phyloP scores from a whole-genome alignment of 192 early-diverging fungal species.

The Linderina pennispora region DNA sequence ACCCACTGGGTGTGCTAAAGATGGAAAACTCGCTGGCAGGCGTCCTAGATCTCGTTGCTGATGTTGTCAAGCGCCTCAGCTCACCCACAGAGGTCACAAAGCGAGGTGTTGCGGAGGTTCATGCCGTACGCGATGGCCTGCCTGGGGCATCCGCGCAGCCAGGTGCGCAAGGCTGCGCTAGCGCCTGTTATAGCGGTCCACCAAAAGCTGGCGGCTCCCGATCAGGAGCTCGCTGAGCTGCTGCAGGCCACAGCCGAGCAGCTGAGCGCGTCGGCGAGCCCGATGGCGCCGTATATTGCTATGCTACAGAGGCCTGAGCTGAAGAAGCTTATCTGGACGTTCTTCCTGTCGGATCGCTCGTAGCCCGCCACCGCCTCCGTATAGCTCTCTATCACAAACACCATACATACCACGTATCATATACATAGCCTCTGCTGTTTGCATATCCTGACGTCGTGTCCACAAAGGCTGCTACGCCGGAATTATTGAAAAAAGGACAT shows the following conservation, averaged over 20 bases:
- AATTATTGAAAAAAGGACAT: too few relatives aligned
- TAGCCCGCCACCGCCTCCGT: too few relatives aligned
- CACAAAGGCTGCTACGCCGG: too few relatives aligned
- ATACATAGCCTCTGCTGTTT: too few relatives aligned
- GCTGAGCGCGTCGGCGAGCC: conserved; percentile 20
- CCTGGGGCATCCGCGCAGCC: conserved; percentile 41
- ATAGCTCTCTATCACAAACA: background rate
- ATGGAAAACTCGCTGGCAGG: conserved; percentile 47
- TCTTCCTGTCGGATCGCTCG: conserved; percentile 13
- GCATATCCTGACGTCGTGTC: too few relatives aligned
- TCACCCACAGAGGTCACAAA: conserved; percentile 12
- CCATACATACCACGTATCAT: background rate
- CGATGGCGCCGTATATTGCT: conserved; percentile 28
- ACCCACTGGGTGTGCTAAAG: conserved; percentile 37
- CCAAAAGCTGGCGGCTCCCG: conserved; percentile 14
- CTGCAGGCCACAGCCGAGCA: conserved; percentile 14
- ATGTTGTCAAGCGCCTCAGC: conserved; percentile 21
- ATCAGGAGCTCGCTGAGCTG: conserved; percentile 28
- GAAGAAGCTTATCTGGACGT: conserved; percentile 31
- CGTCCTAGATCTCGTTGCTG: conserved; percentile 40
- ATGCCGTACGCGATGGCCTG: conserved; percentile 32
- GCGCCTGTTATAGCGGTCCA: conserved; percentile 28
- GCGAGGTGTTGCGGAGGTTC: conserved; percentile 29
- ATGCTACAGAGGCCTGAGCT: conserved; percentile 32
- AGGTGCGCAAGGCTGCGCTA: conserved; percentile 44